Evolutionary conservation across 345 rosid species (phyloP), one percentile per base, ranked within the genome.

Genomic region (Schrenkiella parvula): DNA sequence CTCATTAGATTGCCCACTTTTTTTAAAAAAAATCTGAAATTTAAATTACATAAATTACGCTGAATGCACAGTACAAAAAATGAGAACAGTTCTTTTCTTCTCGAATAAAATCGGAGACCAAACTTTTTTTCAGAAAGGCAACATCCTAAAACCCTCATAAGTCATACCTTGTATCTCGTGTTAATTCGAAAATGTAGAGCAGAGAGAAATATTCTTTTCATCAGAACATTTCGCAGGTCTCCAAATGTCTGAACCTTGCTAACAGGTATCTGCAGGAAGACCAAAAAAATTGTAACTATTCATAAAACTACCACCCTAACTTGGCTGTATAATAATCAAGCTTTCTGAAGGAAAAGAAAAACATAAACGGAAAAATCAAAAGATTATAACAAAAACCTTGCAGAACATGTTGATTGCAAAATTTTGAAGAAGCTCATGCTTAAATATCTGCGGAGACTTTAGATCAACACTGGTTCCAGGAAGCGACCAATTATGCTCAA

Each of bases 131-230:
- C 18, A 35, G 32, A 32, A 55, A 44, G 31, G 32, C 50, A 31
- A 9, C 4, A 57, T 37, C 43, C 31, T 38, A 54, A 28, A 46
- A 68, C 21, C 42, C 39, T n/a, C n/a, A n/a, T n/a, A n/a, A n/a
- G n/a, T 53, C 78, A 77, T 7, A 93, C 98, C 98, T 95, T 92
- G 84, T 95, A 95, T 85, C 98, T 81, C 48, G 98, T 87, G 77
- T 95, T 95, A 67, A 95, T 95, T 69, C 98, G 90, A 77, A 95
- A 95, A 82, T 95, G 99, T 82, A 92, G 84, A 54, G 99, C 96
- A 78, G 99, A 95, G 8, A 95, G 82, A 81, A 95, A 95, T 86
- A 95, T 95, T 78, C 99, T 85, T 78, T 95, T 95, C 98, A 95
- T 95, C 78, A 95, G 73, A 82, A 95, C 98, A 74, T 84, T 88